These are phyloP conservation scores for Marasmius fiardii DNA, from an alignment of 1,284 basidiomycete genomes.

Conservation along the genomic window DNA sequence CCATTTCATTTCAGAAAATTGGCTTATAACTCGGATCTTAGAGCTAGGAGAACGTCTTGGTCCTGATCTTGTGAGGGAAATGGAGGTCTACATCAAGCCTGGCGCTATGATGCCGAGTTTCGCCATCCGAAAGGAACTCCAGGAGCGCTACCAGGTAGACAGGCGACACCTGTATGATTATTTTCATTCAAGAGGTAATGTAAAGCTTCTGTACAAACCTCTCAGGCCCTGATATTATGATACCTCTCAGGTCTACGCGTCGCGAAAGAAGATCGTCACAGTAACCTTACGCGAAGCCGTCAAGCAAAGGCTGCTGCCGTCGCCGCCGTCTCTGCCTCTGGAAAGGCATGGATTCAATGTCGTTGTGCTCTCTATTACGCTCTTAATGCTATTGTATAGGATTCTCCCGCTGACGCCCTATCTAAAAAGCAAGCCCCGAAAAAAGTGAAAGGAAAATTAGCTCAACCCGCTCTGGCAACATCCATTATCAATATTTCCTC, in stretches of 20 bases:
- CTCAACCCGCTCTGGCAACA: neutral
- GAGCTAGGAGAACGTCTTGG: constrained; percentile 62
- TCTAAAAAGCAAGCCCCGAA: neutral
- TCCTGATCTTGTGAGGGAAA: constrained; percentile 61
- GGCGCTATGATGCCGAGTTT: constrained; percentile 73
- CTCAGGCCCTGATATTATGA: neutral
- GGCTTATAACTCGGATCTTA: constrained; percentile 30
- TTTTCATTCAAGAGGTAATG: constrained; percentile 55
- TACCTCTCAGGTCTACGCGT: constrained; percentile 53
- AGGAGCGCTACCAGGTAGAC: constrained; percentile 64
- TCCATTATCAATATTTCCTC: neutral
- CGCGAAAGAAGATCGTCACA: constrained; percentile 62
- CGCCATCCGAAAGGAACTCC: constrained; percentile 61
- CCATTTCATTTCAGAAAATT: neutral
- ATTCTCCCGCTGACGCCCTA: neutral
- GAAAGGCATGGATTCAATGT: constrained; percentile 6
- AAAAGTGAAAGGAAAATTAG: neutral
- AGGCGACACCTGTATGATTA: constrained; percentile 75
- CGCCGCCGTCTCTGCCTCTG: neutral
- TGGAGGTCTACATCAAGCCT: constrained; percentile 62
- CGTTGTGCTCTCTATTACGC: neutral
- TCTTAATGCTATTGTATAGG: neutral
- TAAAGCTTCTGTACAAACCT: neutral
- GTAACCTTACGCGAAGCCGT: constrained; percentile 40
- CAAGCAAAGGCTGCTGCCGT: constrained; percentile 26